Base-by-base conservation (phyloP, 352 stramenopile species). In the Blastocystis sp. region DNA sequence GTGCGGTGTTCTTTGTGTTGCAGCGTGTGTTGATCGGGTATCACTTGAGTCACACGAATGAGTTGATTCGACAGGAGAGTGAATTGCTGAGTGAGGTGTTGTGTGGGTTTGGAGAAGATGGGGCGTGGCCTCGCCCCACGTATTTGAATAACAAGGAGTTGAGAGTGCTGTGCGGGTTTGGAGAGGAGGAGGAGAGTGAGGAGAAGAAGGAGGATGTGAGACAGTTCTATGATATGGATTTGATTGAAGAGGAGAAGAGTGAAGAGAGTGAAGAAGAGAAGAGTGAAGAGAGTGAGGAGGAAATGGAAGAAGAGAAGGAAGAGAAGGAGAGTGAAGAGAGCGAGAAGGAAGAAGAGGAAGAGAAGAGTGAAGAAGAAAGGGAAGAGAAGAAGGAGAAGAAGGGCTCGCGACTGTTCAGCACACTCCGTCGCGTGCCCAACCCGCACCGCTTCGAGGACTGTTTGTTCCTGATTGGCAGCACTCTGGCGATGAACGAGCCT, bases 11-110 rank as follows among this genome's bases (percentile, higher is more conserved):
- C 21, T 67, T 70, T 3, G 1, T 67, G 40, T 43, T 84, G 19
- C 74, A 84, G 28, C 59, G 74, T 43, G n/a, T 70, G n/a, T 34
- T 84, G 5, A 69, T 84, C 45, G n/a, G 34, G 14, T 84, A 52
- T 41, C 45, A 62, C 34, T 41, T 84, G 21, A 11, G 19, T 19
- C 38, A 53, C 11, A 67, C 74, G 17, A 3, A 38, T 52, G n/a
- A 84, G 41, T 69, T 38, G 1, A 2, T 84, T 9, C 9, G 28
- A 21, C 66, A 59, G 19, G 28, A 76, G 66, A 48, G 66, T 28
- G 38, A 76, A 21, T 76, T 76, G 66, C 10, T 76, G 38, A 48
- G 2, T 7, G 7, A 14, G 5, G 34, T 76, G 41, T 45, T 76
- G 66, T 76, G 66, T 76, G 66, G 34, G n/a, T 76, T 19, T 23